phyloP scores from a whole-genome alignment of 495 filamentous ascomycete species.

The Penicillium riverlandense region DNA sequence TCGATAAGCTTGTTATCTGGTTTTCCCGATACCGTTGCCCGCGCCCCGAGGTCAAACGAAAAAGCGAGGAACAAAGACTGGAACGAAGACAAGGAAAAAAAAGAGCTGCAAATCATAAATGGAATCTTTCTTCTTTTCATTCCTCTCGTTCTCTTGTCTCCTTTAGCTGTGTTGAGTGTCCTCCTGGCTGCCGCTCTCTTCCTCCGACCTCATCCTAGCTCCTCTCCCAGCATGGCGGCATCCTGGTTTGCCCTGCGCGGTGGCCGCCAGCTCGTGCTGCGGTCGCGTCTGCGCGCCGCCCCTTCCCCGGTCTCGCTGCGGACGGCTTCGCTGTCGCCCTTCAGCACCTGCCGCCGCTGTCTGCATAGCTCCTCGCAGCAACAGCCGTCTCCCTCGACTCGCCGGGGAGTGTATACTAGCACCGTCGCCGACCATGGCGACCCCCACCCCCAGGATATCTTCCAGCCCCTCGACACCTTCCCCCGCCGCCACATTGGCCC shows the following conservation, averaged over 20 bases:
- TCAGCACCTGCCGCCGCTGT: conserved; percentile 18
- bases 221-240: conserved; percentile 26
- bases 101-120: conserved; percentile 4
- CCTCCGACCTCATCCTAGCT: conserved; percentile 7
- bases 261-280: conserved; percentile 35
- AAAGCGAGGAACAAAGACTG: too few species aligned
- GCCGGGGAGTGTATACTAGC: conserved; percentile 34
- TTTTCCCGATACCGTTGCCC: too few species aligned
- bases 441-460: conserved; percentile 34
- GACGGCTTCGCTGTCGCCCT: conserved; percentile 19
- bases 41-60: too few species aligned
- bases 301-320: conserved; percentile 24
- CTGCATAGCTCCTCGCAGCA: conserved; percentile 15
- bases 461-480: conserved; percentile 60
- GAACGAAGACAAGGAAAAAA: too few species aligned
- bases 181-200: conserved; percentile 4
- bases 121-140: conserved; percentile 9
- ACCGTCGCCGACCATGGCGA: conserved; percentile 35
- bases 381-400: conserved; percentile 16
- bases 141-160: conserved; percentile 17
- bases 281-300: conserved; percentile 24
- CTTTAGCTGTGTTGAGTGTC: conserved; percentile 22
- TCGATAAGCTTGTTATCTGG: too few species aligned
- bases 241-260: conserved; percentile 37
- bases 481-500: conserved; percentile 90